phyloP scores from a whole-genome alignment of 495 filamentous ascomycete genomes.

The Jackrogersella minutella region DNA sequence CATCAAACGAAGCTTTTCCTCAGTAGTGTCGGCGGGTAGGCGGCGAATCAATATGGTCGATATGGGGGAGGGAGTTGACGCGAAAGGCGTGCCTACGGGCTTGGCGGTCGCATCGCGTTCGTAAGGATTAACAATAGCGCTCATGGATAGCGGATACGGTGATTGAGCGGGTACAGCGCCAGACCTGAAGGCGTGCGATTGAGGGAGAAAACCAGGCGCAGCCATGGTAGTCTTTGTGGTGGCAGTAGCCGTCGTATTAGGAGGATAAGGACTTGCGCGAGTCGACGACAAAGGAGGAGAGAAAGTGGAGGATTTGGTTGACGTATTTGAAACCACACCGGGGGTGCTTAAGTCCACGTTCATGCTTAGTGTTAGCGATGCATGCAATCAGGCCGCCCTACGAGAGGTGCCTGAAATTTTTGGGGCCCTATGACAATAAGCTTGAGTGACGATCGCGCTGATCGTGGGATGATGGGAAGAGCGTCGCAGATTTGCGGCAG shows the following conservation, averaged over 20 bases:
- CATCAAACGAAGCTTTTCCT: constrained; percentile 80
- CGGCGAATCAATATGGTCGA: constrained; percentile 71
- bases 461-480: constrained; percentile 47
- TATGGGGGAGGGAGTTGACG: constrained; percentile 43
- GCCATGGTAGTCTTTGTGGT: constrained; percentile 51
- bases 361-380: constrained; percentile 52
- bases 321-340: constrained; percentile 47
- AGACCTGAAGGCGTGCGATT: constrained; percentile 48
- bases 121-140: constrained; percentile 42
- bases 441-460: constrained; percentile 53
- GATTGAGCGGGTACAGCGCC: constrained; percentile 38
- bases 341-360: constrained; percentile 51
- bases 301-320: constrained; percentile 39
- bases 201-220: constrained; percentile 47
- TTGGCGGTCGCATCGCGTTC: constrained; percentile 58
- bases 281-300: constrained; percentile 46
- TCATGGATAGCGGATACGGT: constrained; percentile 53
- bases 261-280: constrained; percentile 49
- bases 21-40: constrained; percentile 74
- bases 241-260: constrained; percentile 39
- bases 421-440: constrained; percentile 30
- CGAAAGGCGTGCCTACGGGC: constrained; percentile 63
- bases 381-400: constrained; percentile 48
- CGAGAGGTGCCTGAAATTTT: constrained; percentile 31
- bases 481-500: constrained; percentile 34